Conservation (phyloP, 192 early-diverging fungal genomes). For the Mortierella alpina region DNA sequence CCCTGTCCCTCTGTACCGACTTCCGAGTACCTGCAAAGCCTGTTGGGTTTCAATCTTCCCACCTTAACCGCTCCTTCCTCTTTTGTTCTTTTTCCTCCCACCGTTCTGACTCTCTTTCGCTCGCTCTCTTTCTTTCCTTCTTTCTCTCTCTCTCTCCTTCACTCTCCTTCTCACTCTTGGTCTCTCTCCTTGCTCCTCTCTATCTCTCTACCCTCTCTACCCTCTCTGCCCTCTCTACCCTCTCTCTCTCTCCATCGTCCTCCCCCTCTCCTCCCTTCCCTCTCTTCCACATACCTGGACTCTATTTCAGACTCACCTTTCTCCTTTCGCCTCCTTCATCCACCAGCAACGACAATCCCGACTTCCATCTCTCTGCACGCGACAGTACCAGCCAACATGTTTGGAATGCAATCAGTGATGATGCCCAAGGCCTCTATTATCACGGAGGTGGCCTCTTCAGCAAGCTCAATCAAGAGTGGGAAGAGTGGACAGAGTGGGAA, state of each 20-base stretch:
- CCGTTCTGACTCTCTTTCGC: too few species aligned
- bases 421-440: slow-evolving; percentile 16
- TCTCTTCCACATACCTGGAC: neutral
- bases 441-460: slow-evolving; percentile 18
- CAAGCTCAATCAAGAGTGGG: slow-evolving; percentile 51
- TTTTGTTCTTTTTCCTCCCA: neutral
- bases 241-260: neutral
- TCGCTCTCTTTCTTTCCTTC: neutral
- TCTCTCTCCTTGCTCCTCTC: neutral
- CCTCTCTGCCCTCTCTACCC: neutral
- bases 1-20: too few species aligned
- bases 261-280: neutral
- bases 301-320: too few species aligned
- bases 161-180: neutral
- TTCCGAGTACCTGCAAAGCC: too few species aligned
- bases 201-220: neutral
- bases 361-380: neutral
- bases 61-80: neutral
- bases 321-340: too few species aligned
- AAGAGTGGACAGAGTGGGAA: slow-evolving; percentile 47
- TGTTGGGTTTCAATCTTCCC: too few species aligned
- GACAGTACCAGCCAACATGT: slow-evolving; percentile 22
- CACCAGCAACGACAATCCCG: neutral
- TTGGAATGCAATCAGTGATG: slow-evolving; percentile 33
- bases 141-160: neutral